phyloP scores from a whole-genome alignment of 108 stramenopile species.

The Nitzschia inconspicua region DNA sequence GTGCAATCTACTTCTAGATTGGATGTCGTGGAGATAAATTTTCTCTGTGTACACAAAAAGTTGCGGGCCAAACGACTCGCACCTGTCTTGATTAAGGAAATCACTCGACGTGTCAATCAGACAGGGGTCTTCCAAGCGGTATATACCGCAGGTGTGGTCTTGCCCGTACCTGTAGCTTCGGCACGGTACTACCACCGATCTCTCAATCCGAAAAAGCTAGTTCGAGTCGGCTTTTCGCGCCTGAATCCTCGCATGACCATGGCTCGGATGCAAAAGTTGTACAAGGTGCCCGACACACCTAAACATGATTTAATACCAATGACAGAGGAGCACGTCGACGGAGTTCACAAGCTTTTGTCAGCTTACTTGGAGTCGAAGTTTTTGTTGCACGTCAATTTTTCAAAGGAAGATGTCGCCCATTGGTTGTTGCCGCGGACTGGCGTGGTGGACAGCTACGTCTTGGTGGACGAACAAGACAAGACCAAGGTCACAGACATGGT shows the following conservation, averaged over 20 bases:
- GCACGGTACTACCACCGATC: conserved; percentile 95
- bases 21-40: conserved; percentile 95
- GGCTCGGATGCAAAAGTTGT: conserved; percentile 88
- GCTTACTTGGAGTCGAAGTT: conserved; percentile 82
- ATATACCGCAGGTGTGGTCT: conserved; percentile 96
- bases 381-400: conserved; percentile 74
- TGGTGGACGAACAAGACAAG: conserved; percentile 58
- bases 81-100: conserved; percentile 98
- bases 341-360: conserved; percentile 68
- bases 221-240: conserved; percentile 91
- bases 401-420: conserved; percentile 89
- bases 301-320: conserved; percentile 58
- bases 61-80: conserved; percentile 95
- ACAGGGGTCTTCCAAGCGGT: conserved; percentile 95
- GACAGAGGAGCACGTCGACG: conserved; percentile 77
- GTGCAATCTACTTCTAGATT: conserved; percentile 42
- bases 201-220: conserved; percentile 94
- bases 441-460: conserved; percentile 92
- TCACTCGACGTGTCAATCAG: conserved; percentile 95
- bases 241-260: conserved; percentile 89
- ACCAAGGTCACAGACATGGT: conserved; percentile 80
- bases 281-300: conserved; percentile 68
- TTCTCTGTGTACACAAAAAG: conserved; percentile 99
- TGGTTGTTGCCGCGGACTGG: conserved; percentile 92
- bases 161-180: conserved; percentile 91